These are phyloP conservation scores for Hawksworthiomyces lignivorus DNA, from an alignment of 2,329 filamentous ascomycete species.

Conservation along the genomic window DNA sequence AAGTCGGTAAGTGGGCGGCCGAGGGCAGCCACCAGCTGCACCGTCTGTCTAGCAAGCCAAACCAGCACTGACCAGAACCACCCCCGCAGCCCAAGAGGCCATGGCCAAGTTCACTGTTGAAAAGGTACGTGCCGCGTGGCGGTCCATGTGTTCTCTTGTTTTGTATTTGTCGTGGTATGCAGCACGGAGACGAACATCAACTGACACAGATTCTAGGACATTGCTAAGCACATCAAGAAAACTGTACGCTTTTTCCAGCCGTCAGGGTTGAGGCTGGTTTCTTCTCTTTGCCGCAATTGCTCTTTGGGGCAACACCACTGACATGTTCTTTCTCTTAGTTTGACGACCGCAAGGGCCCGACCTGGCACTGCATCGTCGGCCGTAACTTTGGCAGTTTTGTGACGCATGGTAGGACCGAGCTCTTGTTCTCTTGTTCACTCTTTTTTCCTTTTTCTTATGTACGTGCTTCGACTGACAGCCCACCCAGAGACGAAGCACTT, in stretches of 20 bases:
- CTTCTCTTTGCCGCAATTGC: too few relatives aligned
- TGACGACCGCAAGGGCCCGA: slow-evolving; percentile 91
- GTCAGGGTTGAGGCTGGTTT: too few relatives aligned
- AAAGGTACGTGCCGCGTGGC: slow-evolving; percentile 45
- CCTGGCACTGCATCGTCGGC: slow-evolving; percentile 98
- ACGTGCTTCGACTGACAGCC: too few relatives aligned
- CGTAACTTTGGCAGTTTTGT: slow-evolving; percentile 99
- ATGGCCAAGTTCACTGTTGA: slow-evolving; percentile 57
- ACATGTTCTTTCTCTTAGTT: slow-evolving; percentile 62
- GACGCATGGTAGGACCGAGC: slow-evolving; percentile 89
- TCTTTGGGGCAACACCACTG: too few relatives aligned
- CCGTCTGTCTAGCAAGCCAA: too few relatives aligned
- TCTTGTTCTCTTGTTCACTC: slow-evolving; percentile 6
- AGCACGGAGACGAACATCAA: too few relatives aligned
- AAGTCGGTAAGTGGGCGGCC: slow-evolving; percentile 76
- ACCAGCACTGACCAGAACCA: too few relatives aligned
- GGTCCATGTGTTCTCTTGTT: neutral
- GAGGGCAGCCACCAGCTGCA: too few relatives aligned
- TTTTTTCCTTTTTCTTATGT: neutral
- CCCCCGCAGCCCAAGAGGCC: slow-evolving; percentile 54
- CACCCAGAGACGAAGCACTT: slow-evolving; percentile 92
- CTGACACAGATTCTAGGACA: slow-evolving; percentile 53
- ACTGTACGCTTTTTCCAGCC: slow-evolving; percentile 54
- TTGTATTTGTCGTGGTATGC: too few relatives aligned
- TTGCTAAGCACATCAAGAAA: slow-evolving; percentile 92